Evolutionary conservation across 306 rosid genomes (phyloP).

Genomic region (Malus sylvestris): DNA sequence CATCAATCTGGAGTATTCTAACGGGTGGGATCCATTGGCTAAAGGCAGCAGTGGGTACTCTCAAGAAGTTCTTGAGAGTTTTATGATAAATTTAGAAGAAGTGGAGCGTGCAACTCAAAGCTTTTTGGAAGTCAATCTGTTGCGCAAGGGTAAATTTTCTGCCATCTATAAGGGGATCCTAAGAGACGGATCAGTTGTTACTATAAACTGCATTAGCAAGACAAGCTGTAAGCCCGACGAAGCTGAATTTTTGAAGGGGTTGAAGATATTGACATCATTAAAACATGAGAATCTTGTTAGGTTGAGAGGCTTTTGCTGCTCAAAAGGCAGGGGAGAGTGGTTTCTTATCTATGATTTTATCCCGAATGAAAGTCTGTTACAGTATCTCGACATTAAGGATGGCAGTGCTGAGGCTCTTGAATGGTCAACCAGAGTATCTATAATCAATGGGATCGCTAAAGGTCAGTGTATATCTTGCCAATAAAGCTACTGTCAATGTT

Average conservation of each 20-base stretch:
- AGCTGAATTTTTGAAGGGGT: slow-evolving; percentile 66
- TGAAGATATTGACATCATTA: slow-evolving; percentile 58
- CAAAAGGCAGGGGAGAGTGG: slow-evolving; percentile 73
- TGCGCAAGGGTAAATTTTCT: slow-evolving; percentile 53
- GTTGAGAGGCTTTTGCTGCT: slow-evolving; percentile 88
- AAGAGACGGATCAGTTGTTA: slow-evolving; percentile 70
- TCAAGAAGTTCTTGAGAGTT: slow-evolving; percentile 42
- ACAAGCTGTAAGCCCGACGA: slow-evolving; percentile 83
- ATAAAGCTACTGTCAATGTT: not conserved
- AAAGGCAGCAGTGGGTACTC: slow-evolving; percentile 39
- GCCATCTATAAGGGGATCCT: slow-evolving; percentile 53
- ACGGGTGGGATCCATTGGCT: slow-evolving; percentile 50
- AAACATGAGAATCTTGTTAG: slow-evolving; percentile 72
- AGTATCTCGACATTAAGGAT: slow-evolving; percentile 49
- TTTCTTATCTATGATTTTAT: slow-evolving; percentile 65
- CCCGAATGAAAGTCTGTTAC: slow-evolving; percentile 52
- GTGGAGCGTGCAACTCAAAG: slow-evolving; percentile 47
- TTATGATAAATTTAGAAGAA: slow-evolving; percentile 44
- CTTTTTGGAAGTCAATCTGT: slow-evolving; percentile 46
- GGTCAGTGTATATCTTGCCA: slow-evolving; percentile 36
- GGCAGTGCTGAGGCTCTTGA: slow-evolving; percentile 41
- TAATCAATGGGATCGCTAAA: slow-evolving; percentile 70
- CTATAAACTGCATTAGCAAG: slow-evolving; percentile 61
- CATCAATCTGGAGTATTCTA: slow-evolving; percentile 47
- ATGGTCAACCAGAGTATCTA: slow-evolving; percentile 76